Base-by-base conservation (phyloP, 1,139 yeast species). In the Magnusiomyces tetraspermus region DNA sequence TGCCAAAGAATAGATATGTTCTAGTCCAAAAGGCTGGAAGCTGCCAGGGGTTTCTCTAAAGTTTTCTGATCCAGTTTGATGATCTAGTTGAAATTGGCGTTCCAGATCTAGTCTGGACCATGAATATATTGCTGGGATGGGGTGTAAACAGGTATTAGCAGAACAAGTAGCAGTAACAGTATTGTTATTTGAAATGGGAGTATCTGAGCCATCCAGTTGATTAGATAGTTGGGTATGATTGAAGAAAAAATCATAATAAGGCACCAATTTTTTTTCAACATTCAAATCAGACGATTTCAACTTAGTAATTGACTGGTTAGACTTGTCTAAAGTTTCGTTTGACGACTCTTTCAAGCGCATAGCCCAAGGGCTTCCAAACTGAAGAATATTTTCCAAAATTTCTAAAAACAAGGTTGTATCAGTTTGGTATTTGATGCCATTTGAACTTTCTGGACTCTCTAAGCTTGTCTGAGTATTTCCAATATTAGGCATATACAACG, bases 361-460 rank as follows among this genome's bases (percentile, higher is more conserved):
- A 8, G 11, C 33, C 33, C 33, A 28, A 28, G 33, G 33, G 11
- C 11, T 28, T 28, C 33, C 33, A 28, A 28, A 28, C 11, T 28
- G 2, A 51, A 52, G 22, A 13, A 2, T 2, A 6, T 19, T 40
- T 19, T 40, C 36, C 0, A 51, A 52, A 1, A 46, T 22, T 10
- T 58, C 54, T 15, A 61, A 51, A 28, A 8, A 28, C 33, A 28
- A 6, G 11, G 33, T 28, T 28, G 33, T 11, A 28, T 28, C 11
- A 28, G 6, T 28, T 28, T 28, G 11, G 11, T 8, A 28, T 11
- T 28, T 28, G 33, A 11, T 11, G 11, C 6, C 33, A 28, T 8
- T 28, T 28, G 33, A 11, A 28, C 11, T 8, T 8, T 28, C 33
- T 6, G 33, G 11, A 11, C 11, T 28, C 11, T n/a, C n/a, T n/a